Conservation (phyloP, 2,329 filamentous ascomycete species). For the Calonectria naviculata region DNA sequence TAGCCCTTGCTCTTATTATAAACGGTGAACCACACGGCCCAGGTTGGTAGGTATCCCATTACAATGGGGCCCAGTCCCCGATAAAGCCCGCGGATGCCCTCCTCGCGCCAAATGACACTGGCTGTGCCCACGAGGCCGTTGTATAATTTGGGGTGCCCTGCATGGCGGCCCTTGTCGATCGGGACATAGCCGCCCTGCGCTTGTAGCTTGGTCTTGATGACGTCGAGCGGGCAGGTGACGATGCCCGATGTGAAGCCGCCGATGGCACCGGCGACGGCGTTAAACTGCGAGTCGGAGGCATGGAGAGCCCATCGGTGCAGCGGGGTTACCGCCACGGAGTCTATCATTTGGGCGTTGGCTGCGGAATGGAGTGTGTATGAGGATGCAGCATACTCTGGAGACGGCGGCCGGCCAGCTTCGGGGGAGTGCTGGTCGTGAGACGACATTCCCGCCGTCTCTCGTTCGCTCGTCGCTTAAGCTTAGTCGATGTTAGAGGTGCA, state of each 20-base stretch:
- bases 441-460: conserved; percentile 52
- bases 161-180: conserved; percentile 60
- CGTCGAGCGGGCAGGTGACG: conserved; percentile 96
- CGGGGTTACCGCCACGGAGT: conserved; percentile 49
- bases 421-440: conserved; percentile 61
- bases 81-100: conserved; percentile 92
- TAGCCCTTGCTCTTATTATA: conserved; percentile 90
- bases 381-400: conserved; percentile 50
- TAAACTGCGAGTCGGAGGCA: conserved; percentile 74
- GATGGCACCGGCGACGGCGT: conserved; percentile 86
- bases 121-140: conserved; percentile 89
- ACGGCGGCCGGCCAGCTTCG: conserved; percentile 43
- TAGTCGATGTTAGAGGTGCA: background rate
- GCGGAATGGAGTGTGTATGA: conserved; percentile 48
- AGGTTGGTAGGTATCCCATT: conserved; percentile 94
- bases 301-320: conserved; percentile 67
- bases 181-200: conserved; percentile 86
- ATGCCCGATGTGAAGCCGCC: conserved; percentile 94
- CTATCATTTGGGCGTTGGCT: conserved; percentile 47
- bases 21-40: conserved; percentile 97
- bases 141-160: conserved; percentile 73
- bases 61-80: conserved; percentile 94
- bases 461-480: conserved; percentile 14
- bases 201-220: conserved; percentile 98
- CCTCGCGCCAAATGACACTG: conserved; percentile 85